phyloP scores from a whole-genome alignment of 1,139 yeast genomes.

The Protomyces inundatus region DNA sequence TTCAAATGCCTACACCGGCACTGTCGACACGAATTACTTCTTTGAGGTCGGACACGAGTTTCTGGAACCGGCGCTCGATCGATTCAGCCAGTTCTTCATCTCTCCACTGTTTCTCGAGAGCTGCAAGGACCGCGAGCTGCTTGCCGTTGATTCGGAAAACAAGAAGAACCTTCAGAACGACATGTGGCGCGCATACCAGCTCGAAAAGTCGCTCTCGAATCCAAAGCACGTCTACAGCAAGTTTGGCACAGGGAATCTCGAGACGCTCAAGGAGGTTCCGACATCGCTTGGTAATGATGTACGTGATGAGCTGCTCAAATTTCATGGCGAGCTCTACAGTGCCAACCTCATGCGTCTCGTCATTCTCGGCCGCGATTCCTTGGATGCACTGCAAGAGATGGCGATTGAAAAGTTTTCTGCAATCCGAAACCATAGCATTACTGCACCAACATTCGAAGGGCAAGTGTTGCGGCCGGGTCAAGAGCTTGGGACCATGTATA shows the following conservation, averaged over 20 bases:
- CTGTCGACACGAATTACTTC: slow-evolving; percentile 84
- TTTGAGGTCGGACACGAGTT: slow-evolving; percentile 75
- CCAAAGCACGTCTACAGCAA: slow-evolving; percentile 64
- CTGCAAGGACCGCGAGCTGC: slow-evolving; percentile 85
- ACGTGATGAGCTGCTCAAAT: slow-evolving; percentile 61
- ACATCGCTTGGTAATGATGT: slow-evolving; percentile 51
- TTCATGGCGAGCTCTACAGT: slow-evolving; percentile 55
- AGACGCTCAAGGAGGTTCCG: slow-evolving; percentile 59
- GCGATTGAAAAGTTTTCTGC: slow-evolving; percentile 60
- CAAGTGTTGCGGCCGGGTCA: slow-evolving; percentile 43
- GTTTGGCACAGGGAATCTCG: slow-evolving; percentile 66
- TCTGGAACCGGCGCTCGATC: slow-evolving; percentile 79
- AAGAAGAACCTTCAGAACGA: slow-evolving; percentile 90
- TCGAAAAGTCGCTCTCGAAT: slow-evolving; percentile 70
- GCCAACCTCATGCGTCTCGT: slow-evolving; percentile 83
- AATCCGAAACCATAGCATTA: slow-evolving; percentile 53
- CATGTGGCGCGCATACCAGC: slow-evolving; percentile 78
- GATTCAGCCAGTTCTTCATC: slow-evolving; percentile 89
- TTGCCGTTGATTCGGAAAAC: slow-evolving; percentile 93
- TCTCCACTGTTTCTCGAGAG: slow-evolving; percentile 72
- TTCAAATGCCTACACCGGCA: slow-evolving; percentile 80
- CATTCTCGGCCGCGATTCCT: slow-evolving; percentile 71
- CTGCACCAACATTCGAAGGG: slow-evolving; percentile 43
- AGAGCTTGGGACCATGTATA: slow-evolving; percentile 48
- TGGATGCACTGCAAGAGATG: slow-evolving; percentile 68